Percentiles rank a stretch among this genome's conserved stretches.
phyloP scores from a whole-genome alignment of 805 yeast species.

The Kuraishia hungarica region DNA sequence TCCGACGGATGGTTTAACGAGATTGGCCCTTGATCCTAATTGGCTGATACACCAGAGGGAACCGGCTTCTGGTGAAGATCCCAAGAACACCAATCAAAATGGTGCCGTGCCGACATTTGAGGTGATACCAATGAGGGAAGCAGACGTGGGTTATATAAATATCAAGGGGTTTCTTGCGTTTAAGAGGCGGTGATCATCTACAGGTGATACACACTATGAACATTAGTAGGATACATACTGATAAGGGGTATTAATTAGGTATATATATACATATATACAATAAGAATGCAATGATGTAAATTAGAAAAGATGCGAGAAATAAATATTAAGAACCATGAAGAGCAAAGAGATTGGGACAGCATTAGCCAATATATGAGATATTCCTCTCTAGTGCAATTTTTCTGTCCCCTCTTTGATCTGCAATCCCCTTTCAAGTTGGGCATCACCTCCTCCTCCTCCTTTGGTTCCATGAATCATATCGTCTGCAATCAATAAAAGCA shows the following conservation, averaged over 20 bases:
- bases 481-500: constrained; percentile 20
- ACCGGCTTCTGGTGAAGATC: background rate
- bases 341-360: too few relatives aligned
- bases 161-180: constrained; percentile 1
- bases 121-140: constrained; percentile 13
- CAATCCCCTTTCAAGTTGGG: too few relatives aligned
- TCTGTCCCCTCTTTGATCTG: too few relatives aligned
- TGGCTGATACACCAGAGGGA: constrained; percentile 16
- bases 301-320: too few relatives aligned
- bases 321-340: too few relatives aligned
- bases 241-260: too few relatives aligned
- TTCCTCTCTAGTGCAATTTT: too few relatives aligned
- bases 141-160: constrained; percentile 13
- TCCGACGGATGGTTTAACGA: constrained; percentile 4
- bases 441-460: background rate
- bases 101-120: constrained; percentile 4
- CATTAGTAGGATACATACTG: too few relatives aligned
- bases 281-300: too few relatives aligned
- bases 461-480: constrained; percentile 4
- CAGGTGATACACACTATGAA: too few relatives aligned
- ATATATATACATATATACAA: too few relatives aligned
- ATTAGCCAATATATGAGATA: too few relatives aligned
- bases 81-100: background rate
- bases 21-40: constrained; percentile 9
- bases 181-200: background rate